Evolutionary conservation across 2,329 filamentous ascomycete genomes (phyloP), one percentile per base, ranked within the genome.

Genomic region (Aspergillus sergii): DNA sequence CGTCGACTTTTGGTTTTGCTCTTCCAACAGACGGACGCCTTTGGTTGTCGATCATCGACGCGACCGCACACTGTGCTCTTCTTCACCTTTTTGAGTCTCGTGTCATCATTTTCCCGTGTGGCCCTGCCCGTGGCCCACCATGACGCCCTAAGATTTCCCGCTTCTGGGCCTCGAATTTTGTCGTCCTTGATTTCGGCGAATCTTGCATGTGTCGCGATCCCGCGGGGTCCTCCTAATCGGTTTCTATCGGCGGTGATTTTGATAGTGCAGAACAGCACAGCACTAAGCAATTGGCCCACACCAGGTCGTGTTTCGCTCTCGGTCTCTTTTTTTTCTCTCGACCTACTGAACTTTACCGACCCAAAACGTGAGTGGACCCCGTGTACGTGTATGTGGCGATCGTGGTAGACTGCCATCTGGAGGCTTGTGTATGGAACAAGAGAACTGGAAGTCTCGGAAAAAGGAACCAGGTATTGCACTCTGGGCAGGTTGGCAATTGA

Each of bases 101-200:
- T 69, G 61, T 65, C 66, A 64, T 68, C 58, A 64, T 62, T 60
- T 63, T 64, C 67, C 64, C 67, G 60, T 62, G 60, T 66, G 67
- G 68, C 66, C 68, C 57, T 65, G 48, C 63, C 61, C 53, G 61
- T 66, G 68, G 64, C 66, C 67, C 67, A 68, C 62, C 67, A 71
- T 71, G 69, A 68, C 67, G 65, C 66, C 68, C 65, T 71, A 69
- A 68, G 63, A 51, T 57, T 58, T 46, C 19, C 45, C 59, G 45
- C 61, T 60, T 59, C 41, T 63, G 58, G 59, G 61, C 63, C 64
- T 65, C 63, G 51, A 59, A 63, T 62, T 59, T 63, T 53, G 43
- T 64, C 46, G 46, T 39, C 45, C 50, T 58, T 32, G 56, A n/a
- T 62, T 60, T 62, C 62, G 65, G 53, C 65, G 55, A 63, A 55